Percentiles rank a stretch among this genome's conserved stretches.
These are phyloP conservation scores for Rubroboletus pulcherrimus DNA, from an alignment of 768 basidiomycete species.

Conservation along the genomic window DNA sequence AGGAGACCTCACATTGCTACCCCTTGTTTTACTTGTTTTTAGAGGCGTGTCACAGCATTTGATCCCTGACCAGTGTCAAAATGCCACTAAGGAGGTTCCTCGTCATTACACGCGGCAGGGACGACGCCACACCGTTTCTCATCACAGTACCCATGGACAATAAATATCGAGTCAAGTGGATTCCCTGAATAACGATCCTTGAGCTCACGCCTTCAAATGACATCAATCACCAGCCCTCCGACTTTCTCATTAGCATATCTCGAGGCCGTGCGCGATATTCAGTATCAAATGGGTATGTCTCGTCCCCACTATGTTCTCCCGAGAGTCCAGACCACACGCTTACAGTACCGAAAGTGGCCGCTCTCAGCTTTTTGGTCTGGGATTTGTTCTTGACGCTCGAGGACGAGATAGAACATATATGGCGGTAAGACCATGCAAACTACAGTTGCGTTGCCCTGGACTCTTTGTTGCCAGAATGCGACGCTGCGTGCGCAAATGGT, in stretches of 20 bases:
- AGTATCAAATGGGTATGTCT: conserved; percentile 10
- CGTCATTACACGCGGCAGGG: not conserved
- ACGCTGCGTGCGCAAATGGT: conserved; percentile 6
- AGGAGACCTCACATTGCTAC: not conserved
- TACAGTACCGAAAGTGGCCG: conserved; percentile 18
- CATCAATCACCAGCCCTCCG: not conserved
- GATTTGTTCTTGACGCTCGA: conserved; percentile 26
- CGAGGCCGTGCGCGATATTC: conserved; percentile 3
- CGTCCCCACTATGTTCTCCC: not conserved
- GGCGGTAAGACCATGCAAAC: conserved; percentile 23
- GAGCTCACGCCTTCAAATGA: conserved; percentile 1
- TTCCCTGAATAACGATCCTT: not conserved
- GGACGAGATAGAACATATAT: conserved; percentile 28
- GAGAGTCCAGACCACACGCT: not conserved
- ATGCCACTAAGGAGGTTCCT: not conserved
- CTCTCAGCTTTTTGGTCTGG: conserved; percentile 24
- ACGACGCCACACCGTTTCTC: not conserved
- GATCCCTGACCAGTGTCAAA: not conserved
- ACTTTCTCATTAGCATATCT: conserved; percentile 4
- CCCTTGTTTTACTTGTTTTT: not conserved
- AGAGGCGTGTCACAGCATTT: not conserved
- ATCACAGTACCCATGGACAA: not conserved
- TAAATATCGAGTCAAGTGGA: not conserved
- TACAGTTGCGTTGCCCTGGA: not conserved
- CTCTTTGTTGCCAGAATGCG: conserved; percentile 9